Evolutionary conservation across 441 rosid genomes (phyloP).

Genomic region (Arabidopsis hybrid): DNA sequence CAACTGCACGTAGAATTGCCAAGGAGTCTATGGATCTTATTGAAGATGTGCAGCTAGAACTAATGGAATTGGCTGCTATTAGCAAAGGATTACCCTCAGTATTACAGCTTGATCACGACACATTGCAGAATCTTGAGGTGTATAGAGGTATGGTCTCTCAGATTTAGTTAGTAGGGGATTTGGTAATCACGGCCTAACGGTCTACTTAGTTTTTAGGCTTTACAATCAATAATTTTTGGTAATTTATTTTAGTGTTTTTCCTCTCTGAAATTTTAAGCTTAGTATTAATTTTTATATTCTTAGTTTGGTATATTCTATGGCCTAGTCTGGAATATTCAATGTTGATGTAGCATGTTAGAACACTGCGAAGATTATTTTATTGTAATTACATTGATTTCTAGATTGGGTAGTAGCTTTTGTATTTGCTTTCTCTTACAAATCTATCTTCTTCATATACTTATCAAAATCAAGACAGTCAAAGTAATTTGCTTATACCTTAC

Average conservation of each 20-base stretch:
- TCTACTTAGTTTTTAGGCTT: constrained; percentile 21
- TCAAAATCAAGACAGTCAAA: constrained; percentile 21
- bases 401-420: constrained; percentile 11
- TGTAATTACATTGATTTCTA: not conserved
- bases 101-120: constrained; percentile 82
- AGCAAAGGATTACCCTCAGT: constrained; percentile 82
- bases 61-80: constrained; percentile 96
- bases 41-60: constrained; percentile 98
- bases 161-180: constrained; percentile 24
- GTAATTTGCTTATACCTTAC: constrained; percentile 8
- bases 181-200: constrained; percentile 11
- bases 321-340: constrained; percentile 6
- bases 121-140: constrained; percentile 83
- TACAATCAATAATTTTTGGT: constrained; percentile 4
- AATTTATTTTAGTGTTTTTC: not conserved
- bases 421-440: constrained; percentile 1
- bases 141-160: constrained; percentile 71
- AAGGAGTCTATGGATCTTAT: constrained; percentile 98
- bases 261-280: not conserved
- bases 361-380: constrained; percentile 11
- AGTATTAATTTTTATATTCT: not conserved
- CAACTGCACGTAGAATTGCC: constrained; percentile 97
- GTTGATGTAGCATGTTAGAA: constrained; percentile 27
- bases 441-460: not conserved
- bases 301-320: constrained; percentile 25